These are phyloP conservation scores for Betula pendula DNA, from an alignment of 306 rosid genomes.

Conservation along the genomic window DNA sequence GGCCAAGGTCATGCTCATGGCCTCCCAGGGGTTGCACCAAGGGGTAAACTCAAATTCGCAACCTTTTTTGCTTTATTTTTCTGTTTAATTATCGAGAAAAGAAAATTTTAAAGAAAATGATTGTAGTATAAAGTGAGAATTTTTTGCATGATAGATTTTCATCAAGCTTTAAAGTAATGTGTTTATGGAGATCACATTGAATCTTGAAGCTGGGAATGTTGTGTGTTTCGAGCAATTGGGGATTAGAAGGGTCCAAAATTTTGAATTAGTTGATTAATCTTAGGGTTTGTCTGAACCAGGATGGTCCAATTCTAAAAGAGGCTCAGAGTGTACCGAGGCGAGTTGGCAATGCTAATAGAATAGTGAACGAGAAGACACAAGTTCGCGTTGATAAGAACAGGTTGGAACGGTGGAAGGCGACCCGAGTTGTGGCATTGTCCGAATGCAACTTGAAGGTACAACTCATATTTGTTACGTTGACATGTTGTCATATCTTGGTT, in stretches of 20 bases:
- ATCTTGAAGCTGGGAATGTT: not conserved
- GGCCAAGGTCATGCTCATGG: conserved; percentile 86
- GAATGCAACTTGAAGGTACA: conserved; percentile 82
- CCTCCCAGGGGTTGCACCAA: conserved; percentile 91
- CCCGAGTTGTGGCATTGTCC: conserved; percentile 77
- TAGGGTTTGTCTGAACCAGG: conserved; percentile 41
- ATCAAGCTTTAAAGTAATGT: not conserved
- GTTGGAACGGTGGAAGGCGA: conserved; percentile 62
- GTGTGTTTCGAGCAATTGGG: not conserved
- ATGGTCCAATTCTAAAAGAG: conserved; percentile 61
- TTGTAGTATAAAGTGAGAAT: not conserved
- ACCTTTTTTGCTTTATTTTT: conserved; percentile 16
- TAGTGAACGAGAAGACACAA: conserved; percentile 29
- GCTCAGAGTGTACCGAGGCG: conserved; percentile 62
- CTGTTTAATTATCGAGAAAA: not conserved
- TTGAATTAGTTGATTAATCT: conserved; percentile 13
- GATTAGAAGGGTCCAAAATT: not conserved
- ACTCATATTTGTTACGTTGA: not conserved
- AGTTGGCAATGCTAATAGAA: conserved; percentile 32
- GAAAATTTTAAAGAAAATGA: not conserved
- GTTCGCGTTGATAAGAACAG: conserved; percentile 46
- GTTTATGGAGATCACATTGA: not conserved
- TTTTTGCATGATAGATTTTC: not conserved
- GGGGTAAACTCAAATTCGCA: conserved; percentile 56
- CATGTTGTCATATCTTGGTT: not conserved